Conservation (phyloP, 2,329 filamentous ascomycete species). For the Curvularia hawaiiensis region DNA sequence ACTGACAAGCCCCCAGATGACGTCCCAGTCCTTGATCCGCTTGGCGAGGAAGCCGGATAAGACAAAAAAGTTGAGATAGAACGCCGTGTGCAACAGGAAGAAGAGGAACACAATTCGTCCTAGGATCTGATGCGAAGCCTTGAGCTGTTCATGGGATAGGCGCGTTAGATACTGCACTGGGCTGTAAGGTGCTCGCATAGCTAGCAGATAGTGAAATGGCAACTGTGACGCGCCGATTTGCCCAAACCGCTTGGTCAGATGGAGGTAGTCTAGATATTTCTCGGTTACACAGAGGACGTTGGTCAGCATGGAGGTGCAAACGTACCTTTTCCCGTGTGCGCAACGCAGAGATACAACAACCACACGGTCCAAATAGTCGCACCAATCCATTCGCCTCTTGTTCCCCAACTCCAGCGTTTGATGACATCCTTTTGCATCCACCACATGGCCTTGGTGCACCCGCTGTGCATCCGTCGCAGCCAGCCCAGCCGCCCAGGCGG, state of each 20-base stretch:
- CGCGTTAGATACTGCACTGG: slow-evolving; percentile 59
- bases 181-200: slow-evolving; percentile 57
- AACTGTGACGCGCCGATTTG: slow-evolving; percentile 63
- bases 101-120: slow-evolving; percentile 60
- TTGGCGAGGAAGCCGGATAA: slow-evolving; percentile 56
- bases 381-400: slow-evolving; percentile 56
- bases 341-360: slow-evolving; percentile 57
- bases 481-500: slow-evolving; percentile 29
- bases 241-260: slow-evolving; percentile 66
- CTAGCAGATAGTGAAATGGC: slow-evolving; percentile 64
- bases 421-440: slow-evolving; percentile 55
- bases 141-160: slow-evolving; percentile 61
- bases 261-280: slow-evolving; percentile 60
- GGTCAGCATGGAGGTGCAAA: slow-evolving; percentile 20
- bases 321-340: slow-evolving; percentile 60
- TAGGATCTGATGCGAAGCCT: slow-evolving; percentile 62
- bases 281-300: not conserved
- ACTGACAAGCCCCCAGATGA: slow-evolving; percentile 60
- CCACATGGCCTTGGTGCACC: slow-evolving; percentile 43
- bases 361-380: slow-evolving; percentile 58
- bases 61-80: slow-evolving; percentile 65
- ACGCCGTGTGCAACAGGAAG: slow-evolving; percentile 56
- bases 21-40: slow-evolving; percentile 61
- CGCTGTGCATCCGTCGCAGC: slow-evolving; percentile 29
- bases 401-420: slow-evolving; percentile 55